These are phyloP conservation scores for Rhododendron griersonianum DNA, from an alignment of 148 eudicot genomes.

Conservation along the genomic window DNA sequence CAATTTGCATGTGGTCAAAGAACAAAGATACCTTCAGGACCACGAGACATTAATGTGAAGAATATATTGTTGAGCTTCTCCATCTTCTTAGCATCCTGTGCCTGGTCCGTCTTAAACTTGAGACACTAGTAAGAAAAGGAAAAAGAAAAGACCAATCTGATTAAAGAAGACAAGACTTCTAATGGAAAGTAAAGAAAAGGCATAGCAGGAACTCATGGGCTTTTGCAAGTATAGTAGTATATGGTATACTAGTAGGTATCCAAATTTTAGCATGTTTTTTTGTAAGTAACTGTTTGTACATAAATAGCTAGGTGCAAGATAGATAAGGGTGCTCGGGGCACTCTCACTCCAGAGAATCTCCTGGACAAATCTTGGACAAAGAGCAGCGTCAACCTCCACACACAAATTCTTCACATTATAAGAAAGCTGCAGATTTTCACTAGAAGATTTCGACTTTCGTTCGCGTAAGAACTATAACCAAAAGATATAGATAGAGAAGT, in stretches of 20 bases:
- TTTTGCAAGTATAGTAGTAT: background rate
- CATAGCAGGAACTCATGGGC: background rate
- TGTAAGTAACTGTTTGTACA: background rate
- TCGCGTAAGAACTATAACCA: background rate
- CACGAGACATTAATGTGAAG: slow-evolving; percentile 91
- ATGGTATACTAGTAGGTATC: background rate
- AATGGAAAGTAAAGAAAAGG: background rate
- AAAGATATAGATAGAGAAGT: background rate
- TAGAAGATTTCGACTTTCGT: background rate
- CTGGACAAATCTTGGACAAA: background rate
- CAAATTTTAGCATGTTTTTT: background rate
- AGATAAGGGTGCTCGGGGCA: background rate
- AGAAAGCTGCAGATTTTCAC: background rate
- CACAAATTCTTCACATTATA: background rate
- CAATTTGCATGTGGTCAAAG: background rate
- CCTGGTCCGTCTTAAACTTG: slow-evolving; percentile 96
- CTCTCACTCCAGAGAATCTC: background rate
- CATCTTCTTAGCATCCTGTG: slow-evolving; percentile 96
- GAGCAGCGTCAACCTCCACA: background rate
- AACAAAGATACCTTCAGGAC: slow-evolving; percentile 68
- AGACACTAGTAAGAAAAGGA: slow-evolving; percentile 48
- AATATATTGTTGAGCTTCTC: slow-evolving; percentile 94
- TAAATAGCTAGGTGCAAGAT: background rate
- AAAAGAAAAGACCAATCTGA: background rate
- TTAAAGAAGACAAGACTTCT: background rate